phyloP scores from a whole-genome alignment of 2,329 filamentous ascomycete species.

The Eutypa lata region DNA sequence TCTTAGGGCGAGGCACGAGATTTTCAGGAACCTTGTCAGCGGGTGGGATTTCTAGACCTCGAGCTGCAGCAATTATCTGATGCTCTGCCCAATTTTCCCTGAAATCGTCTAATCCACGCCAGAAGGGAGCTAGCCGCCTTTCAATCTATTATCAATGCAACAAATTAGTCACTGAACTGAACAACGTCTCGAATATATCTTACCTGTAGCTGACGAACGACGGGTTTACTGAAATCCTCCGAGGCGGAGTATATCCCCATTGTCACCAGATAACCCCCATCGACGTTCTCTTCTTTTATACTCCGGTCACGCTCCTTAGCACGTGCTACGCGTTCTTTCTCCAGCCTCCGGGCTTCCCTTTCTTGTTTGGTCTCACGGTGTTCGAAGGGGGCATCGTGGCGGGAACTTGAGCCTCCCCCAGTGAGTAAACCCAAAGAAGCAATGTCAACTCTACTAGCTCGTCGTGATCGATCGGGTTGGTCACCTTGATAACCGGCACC shows the following conservation, averaged over 20 bases:
- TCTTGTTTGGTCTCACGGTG: slow-evolving; percentile 89
- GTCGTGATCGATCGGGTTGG: slow-evolving; percentile 20
- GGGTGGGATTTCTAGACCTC: slow-evolving; percentile 78
- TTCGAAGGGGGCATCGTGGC: slow-evolving; percentile 45
- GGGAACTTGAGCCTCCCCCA: slow-evolving; percentile 34
- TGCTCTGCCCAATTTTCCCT: slow-evolving; percentile 87
- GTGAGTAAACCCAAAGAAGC: slow-evolving; percentile 42
- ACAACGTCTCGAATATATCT: slow-evolving; percentile 15
- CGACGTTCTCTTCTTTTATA: slow-evolving; percentile 85
- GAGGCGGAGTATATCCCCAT: slow-evolving; percentile 87
- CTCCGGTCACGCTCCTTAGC: slow-evolving; percentile 86
- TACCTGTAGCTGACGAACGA: slow-evolving; percentile 90
- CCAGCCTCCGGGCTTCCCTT: slow-evolving; percentile 78
- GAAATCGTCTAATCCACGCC: slow-evolving; percentile 89
- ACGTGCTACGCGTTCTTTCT: slow-evolving; percentile 73
- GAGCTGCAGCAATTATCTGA: slow-evolving; percentile 87
- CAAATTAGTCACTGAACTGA: slow-evolving; percentile 8
- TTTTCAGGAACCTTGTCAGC: slow-evolving; percentile 77
- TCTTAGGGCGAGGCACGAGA: slow-evolving; percentile 46
- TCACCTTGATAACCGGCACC: slow-evolving; percentile 19
- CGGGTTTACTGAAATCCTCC: slow-evolving; percentile 88
- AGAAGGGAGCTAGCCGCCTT: slow-evolving; percentile 87
- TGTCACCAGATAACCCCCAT: slow-evolving; percentile 92
- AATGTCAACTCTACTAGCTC: slow-evolving; percentile 43
- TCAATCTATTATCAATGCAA: slow-evolving; percentile 65